A percentile compares a stretch with the other conserved stretches of the same genome.
These are phyloP conservation scores for Lumnitzera littorea DNA, from an alignment of 345 rosid species.

Conservation along the genomic window DNA sequence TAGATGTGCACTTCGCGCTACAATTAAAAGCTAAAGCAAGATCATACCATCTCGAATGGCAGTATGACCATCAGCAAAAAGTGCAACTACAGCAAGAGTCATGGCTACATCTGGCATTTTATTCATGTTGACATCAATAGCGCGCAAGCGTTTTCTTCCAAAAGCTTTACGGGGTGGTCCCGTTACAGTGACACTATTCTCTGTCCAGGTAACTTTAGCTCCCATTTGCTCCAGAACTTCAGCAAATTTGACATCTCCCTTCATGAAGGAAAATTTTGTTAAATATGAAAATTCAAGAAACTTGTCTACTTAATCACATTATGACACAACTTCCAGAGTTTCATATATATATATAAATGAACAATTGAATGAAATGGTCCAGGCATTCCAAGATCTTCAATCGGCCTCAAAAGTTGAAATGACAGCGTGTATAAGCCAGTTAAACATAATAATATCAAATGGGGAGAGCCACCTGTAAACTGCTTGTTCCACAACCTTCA, in stretches of 20 bases:
- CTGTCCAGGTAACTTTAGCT: slow-evolving; percentile 81
- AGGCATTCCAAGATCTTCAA: too few relatives aligned
- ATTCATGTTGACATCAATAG: slow-evolving; percentile 94
- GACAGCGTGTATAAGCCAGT: background rate
- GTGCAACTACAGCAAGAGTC: slow-evolving; percentile 97
- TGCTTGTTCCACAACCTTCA: slow-evolving; percentile 92
- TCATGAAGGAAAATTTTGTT: slow-evolving; percentile 8
- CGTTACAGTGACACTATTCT: slow-evolving; percentile 82
- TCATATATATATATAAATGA: too few relatives aligned
- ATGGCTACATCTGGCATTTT: slow-evolving; percentile 99
- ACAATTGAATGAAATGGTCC: too few relatives aligned
- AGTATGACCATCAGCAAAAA: slow-evolving; percentile 88
- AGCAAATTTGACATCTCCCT: slow-evolving; percentile 95
- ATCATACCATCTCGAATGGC: slow-evolving; percentile 88
- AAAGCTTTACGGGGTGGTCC: slow-evolving; percentile 77
- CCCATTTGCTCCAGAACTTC: slow-evolving; percentile 98
- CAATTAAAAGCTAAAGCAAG: background rate
- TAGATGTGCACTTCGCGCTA: background rate
- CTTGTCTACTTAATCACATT: too few relatives aligned
- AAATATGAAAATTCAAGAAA: background rate
- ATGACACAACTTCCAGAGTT: too few relatives aligned
- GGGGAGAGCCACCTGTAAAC: slow-evolving; percentile 60
- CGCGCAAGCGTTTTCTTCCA: slow-evolving; percentile 60
- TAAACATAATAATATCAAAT: background rate
- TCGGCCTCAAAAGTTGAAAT: too few relatives aligned